phyloP scores from a whole-genome alignment of 2,329 filamentous ascomycete species.

The Phaeophleospora eucalypticola region DNA sequence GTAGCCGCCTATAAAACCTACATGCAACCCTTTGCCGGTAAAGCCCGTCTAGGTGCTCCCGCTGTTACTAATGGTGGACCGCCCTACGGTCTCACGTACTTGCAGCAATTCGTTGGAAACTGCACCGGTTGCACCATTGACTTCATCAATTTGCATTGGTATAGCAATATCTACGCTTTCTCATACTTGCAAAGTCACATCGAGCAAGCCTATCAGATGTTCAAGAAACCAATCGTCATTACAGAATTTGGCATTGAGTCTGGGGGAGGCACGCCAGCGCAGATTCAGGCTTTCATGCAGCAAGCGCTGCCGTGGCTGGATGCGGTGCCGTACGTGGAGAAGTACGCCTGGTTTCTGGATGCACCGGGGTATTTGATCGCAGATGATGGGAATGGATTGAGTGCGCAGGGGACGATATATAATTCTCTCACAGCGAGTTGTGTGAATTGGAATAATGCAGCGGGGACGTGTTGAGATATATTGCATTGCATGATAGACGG shows the following conservation, averaged over 20 bases:
- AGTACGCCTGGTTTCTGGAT: constrained; percentile 36
- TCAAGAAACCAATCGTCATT: constrained; percentile 34
- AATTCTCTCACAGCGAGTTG: no score
- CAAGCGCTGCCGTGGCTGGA: constrained; percentile 43
- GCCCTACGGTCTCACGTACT: constrained; percentile 49
- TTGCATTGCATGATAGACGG: no score
- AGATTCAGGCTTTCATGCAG: constrained; percentile 44
- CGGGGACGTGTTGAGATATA: no score
- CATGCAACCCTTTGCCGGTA: constrained; percentile 51
- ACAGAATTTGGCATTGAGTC: constrained; percentile 57
- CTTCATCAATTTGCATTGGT: constrained; percentile 62
- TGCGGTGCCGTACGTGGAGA: constrained; percentile 34
- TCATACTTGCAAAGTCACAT: constrained; percentile 44
- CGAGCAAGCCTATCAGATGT: constrained; percentile 12
- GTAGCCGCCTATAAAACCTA: constrained; percentile 49
- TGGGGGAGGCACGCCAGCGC: constrained; percentile 32
- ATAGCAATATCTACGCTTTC: constrained; percentile 37
- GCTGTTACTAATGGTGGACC: constrained; percentile 56
- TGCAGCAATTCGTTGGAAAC: constrained; percentile 48
- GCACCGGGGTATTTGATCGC: constrained; percentile 28
- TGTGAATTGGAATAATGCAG: no score
- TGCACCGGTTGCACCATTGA: constrained; percentile 54
- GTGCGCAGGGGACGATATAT: no score
- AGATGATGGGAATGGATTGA: constrained; percentile 18
- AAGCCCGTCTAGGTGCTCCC: constrained; percentile 52